These are phyloP conservation scores for Trichosporon sp. DNA, from an alignment of 1,284 basidiomycete species.

Conservation along the genomic window DNA sequence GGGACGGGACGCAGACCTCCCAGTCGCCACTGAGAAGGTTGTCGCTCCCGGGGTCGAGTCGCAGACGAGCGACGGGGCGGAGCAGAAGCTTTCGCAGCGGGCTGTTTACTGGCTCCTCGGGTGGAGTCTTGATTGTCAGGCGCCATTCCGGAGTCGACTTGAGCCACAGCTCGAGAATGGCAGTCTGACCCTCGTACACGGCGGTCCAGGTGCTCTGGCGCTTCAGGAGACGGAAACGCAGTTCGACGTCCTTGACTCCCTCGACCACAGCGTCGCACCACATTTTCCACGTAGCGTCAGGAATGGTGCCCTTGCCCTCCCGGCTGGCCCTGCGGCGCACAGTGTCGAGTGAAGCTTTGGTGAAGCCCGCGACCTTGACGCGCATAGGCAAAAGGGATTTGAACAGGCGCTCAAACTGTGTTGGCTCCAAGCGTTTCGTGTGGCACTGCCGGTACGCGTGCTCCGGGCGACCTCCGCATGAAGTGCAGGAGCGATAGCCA, in stretches of 20 bases:
- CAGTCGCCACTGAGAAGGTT: slow-evolving; percentile 71
- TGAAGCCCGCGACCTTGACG: slow-evolving; percentile 68
- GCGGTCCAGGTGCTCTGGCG: slow-evolving; percentile 86
- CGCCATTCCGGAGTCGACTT: slow-evolving; percentile 84
- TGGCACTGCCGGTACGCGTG: slow-evolving; percentile 65
- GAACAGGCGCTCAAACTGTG: slow-evolving; percentile 71
- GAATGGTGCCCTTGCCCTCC: slow-evolving; percentile 44
- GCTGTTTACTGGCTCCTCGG: slow-evolving; percentile 73
- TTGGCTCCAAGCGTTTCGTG: slow-evolving; percentile 62
- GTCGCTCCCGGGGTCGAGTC: slow-evolving; percentile 49
- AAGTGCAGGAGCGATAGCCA: slow-evolving; percentile 75
- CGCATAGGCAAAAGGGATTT: slow-evolving; percentile 88
- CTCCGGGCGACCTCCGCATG: slow-evolving; percentile 85
- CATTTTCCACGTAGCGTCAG: slow-evolving; percentile 63
- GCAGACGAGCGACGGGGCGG: slow-evolving; percentile 76
- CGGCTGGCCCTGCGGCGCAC: background rate
- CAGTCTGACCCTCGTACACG: slow-evolving; percentile 72
- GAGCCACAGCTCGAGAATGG: slow-evolving; percentile 73
- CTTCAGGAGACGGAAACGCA: slow-evolving; percentile 82
- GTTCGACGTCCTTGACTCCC: slow-evolving; percentile 64
- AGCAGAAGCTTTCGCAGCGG: slow-evolving; percentile 74
- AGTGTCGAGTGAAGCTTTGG: slow-evolving; percentile 58
- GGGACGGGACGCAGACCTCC: slow-evolving; percentile 77
- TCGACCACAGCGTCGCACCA: slow-evolving; percentile 73
- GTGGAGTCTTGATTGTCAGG: slow-evolving; percentile 71